A percentile compares a stretch with the other conserved stretches of the same genome.
Evolutionary conservation across 2,329 filamentous ascomycete genomes (phyloP).

Genomic region (Decorospora gaudefroyi): DNA sequence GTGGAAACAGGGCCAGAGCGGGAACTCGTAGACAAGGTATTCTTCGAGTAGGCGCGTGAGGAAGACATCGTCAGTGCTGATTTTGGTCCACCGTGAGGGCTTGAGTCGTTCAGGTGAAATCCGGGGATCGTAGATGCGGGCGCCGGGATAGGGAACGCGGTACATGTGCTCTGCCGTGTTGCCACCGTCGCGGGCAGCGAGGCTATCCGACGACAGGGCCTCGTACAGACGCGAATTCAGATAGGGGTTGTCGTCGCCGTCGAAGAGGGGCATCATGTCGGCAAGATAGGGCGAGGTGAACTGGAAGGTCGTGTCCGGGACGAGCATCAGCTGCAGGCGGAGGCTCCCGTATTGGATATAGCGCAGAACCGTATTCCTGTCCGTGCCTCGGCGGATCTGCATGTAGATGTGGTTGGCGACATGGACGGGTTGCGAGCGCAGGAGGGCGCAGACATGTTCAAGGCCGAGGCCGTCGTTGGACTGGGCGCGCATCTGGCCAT

Average conservation of each 20-base stretch:
- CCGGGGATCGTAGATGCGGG: conserved; percentile 11
- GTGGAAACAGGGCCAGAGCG: conserved; percentile 12
- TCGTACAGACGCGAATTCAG: conserved; percentile 4
- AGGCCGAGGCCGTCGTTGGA: neutral
- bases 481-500: neutral
- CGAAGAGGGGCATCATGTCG: conserved; percentile 6
- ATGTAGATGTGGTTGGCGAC: neutral
- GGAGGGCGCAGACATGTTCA: conserved; percentile 6
- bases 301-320: conserved; percentile 1
- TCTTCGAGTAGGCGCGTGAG: conserved; percentile 10
- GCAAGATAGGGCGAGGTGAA: conserved; percentile 5
- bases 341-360: conserved; percentile 10
- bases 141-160: conserved; percentile 3
- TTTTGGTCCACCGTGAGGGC: conserved; percentile 12
- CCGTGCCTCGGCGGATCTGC: neutral
- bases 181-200: neutral
- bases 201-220: neutral
- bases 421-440: neutral
- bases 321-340: conserved; percentile 2
- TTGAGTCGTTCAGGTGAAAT: conserved; percentile 1
- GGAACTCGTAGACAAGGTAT: conserved; percentile 17
- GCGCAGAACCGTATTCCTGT: neutral
- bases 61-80: conserved; percentile 13
- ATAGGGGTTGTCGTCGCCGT: neutral
- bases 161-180: neutral